These are phyloP conservation scores for Lasiosphaeriaceae sp. DNA, from an alignment of 495 filamentous ascomycete species.

Conservation along the genomic window DNA sequence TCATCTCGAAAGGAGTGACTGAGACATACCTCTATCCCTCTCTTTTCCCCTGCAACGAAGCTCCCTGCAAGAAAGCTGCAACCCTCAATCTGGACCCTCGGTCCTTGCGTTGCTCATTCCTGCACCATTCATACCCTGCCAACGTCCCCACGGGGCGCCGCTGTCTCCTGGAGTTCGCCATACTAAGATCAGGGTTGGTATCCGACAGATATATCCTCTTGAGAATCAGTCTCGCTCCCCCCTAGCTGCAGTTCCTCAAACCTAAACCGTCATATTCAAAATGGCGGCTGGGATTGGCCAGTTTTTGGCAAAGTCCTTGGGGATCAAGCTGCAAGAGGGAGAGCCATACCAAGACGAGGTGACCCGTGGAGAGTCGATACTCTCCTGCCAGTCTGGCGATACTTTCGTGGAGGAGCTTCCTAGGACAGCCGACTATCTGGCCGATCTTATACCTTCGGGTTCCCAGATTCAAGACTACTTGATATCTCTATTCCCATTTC, in stretches of 20 bases:
- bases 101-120: not conserved
- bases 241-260: too few relatives aligned
- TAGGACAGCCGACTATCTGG: constrained; percentile 66
- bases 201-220: too few relatives aligned
- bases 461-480: constrained; percentile 56
- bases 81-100: too few relatives aligned
- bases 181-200: too few relatives aligned
- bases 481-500: constrained; percentile 75
- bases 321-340: constrained; percentile 75
- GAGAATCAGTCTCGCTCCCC: too few relatives aligned
- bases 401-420: constrained; percentile 84
- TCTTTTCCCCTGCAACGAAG: too few relatives aligned
- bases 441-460: constrained; percentile 54
- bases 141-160: too few relatives aligned
- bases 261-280: not conserved
- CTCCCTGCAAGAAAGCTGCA: too few relatives aligned
- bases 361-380: constrained; percentile 71
- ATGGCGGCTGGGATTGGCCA: constrained; percentile 59
- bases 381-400: constrained; percentile 71
- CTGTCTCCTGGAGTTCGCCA: not conserved
- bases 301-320: constrained; percentile 71
- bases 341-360: constrained; percentile 54
- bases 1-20: too few relatives aligned
- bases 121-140: too few relatives aligned
- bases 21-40: too few relatives aligned